Evolutionary conservation across 495 filamentous ascomycete genomes (phyloP), one percentile per base, ranked within the genome.

Genomic region (Pseudomonodictys pantanalensis): DNA sequence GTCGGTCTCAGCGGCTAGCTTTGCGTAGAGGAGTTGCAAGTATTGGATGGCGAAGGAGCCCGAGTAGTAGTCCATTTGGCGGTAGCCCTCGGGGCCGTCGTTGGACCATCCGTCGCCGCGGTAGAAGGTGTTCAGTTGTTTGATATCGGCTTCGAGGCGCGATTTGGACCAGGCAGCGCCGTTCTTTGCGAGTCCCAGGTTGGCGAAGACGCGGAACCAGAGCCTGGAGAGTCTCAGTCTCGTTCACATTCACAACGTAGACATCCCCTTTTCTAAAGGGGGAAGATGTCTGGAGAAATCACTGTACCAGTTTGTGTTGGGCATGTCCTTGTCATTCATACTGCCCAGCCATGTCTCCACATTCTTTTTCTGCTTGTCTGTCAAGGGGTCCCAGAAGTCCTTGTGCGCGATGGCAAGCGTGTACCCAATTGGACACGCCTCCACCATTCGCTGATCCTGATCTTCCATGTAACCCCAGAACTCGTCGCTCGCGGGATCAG

Each of bases 51-150:
- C 88, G 66, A 90, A 90, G 50, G 83, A 85, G 10, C 87, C 88
- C 18, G 87, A 90, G 67, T 91, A 91, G 67, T 91, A 91, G 67
- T 90, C 88, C 82, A 91, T 86, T 67, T 90, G 87, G 56, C 86
- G 83, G 55, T 89, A 86, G 12, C 82, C 84, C 68, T 85, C 84
- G 0, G 88, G 87, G 0, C 88, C 88, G 63, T 92, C 88, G 60
- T 89, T 89, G 1, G 84, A 88, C 88, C 88, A 91, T 1, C 88
- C 88, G 32, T 82, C 84, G 0, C 87, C 88, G 5, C 88, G 79
- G 68, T 90, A 89, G 71, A 91, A 91, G 3, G 85, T 88, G 66
- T 91, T 83, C 11, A 92, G 73, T 56, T 91, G 87, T 58, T 86
- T 79, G 61, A 91, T 85, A 71, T 91, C 88, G 17, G 80, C 80